Percentiles rank a stretch among this genome's conserved stretches.
Conservation (phyloP, 192 early-diverging fungal species). For the Rhizoclosmatium sp. region DNA sequence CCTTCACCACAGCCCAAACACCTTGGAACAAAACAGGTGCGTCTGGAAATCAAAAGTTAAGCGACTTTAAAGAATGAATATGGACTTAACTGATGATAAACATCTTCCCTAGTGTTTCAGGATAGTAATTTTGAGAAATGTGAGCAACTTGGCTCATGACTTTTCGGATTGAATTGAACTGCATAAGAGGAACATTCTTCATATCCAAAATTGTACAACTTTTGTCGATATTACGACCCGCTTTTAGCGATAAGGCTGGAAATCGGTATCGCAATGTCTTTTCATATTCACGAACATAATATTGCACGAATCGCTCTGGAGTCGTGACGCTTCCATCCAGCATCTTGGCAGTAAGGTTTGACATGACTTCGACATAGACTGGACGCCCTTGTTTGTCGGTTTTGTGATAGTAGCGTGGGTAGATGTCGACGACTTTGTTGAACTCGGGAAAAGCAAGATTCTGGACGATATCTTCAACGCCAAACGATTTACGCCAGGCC, state of each 20-base stretch:
- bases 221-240: constrained; percentile 70
- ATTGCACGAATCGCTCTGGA: constrained; percentile 65
- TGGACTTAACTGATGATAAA: constrained; percentile 45
- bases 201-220: constrained; percentile 87
- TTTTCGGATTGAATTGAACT: constrained; percentile 69
- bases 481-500: constrained; percentile 63
- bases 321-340: constrained; percentile 63
- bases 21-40: constrained; percentile 79
- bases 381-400: constrained; percentile 85
- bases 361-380: constrained; percentile 88
- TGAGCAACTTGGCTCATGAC: constrained; percentile 69
- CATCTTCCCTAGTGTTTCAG: constrained; percentile 81
- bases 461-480: constrained; percentile 58
- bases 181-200: constrained; percentile 76
- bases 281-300: constrained; percentile 74
- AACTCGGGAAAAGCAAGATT: constrained; percentile 66
- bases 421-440: constrained; percentile 61
- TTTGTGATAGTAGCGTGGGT: constrained; percentile 82
- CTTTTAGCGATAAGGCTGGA: constrained; percentile 70
- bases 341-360: constrained; percentile 62
- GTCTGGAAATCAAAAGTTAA: constrained; percentile 67
- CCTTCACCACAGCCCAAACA: constrained; percentile 45
- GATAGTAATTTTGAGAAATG: constrained; percentile 89
- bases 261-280: constrained; percentile 70
- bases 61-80: constrained; percentile 22